These are phyloP conservation scores for Centrapalus pauciflorus DNA, from an alignment of 129 eudicot species.

Conservation along the genomic window DNA sequence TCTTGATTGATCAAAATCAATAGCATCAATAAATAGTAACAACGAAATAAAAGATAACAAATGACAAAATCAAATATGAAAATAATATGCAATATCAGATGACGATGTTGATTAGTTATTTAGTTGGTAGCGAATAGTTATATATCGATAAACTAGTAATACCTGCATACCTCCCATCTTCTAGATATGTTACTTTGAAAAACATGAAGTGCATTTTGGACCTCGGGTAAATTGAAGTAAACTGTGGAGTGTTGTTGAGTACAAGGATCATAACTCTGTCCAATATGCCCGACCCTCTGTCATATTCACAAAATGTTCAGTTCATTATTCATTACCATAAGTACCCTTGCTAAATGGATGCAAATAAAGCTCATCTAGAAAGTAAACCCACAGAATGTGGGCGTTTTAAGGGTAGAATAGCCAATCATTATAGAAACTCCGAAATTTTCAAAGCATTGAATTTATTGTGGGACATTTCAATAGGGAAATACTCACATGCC, in stretches of 20 bases:
- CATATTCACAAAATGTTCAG: too few species aligned
- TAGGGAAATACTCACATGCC: slow-evolving; percentile 47
- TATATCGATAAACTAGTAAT: slow-evolving; percentile 4
- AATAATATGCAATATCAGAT: neutral
- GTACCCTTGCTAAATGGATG: too few species aligned
- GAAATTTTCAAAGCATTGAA: too few species aligned
- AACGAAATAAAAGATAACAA: neutral
- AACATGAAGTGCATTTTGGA: slow-evolving; percentile 90
- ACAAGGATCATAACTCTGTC: slow-evolving; percentile 90
- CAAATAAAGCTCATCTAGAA: too few species aligned
- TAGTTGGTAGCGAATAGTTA: too few species aligned
- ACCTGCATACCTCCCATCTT: slow-evolving; percentile 94
- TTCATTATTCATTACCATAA: too few species aligned
- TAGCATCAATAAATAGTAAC: too few species aligned
- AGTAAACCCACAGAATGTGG: too few species aligned
- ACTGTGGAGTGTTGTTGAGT: slow-evolving; percentile 74
- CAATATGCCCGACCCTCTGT: slow-evolving; percentile 54
- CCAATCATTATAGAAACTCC: too few species aligned
- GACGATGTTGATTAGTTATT: neutral
- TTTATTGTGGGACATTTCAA: too few species aligned
- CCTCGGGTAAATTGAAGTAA: slow-evolving; percentile 92
- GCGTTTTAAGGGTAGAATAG: too few species aligned
- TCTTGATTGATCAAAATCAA: too few species aligned
- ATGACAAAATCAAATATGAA: neutral
- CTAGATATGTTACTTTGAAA: slow-evolving; percentile 28